These are phyloP conservation scores for Globisporangium alternatum DNA, from an alignment of 352 stramenopile species.

Conservation along the genomic window DNA sequence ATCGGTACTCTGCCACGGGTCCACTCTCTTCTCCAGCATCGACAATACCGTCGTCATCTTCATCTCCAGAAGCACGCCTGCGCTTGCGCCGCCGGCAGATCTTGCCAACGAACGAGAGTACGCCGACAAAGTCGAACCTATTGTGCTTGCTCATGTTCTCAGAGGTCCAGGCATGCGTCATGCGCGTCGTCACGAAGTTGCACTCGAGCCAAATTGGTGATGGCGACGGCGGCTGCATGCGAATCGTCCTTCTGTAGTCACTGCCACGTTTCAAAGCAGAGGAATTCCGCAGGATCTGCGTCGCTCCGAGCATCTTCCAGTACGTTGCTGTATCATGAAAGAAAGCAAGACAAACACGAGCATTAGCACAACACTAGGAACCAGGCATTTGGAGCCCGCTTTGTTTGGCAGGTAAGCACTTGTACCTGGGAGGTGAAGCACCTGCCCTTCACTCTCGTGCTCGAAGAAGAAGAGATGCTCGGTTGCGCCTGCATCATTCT, in stretches of 20 bases:
- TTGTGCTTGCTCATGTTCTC: conserved; percentile 13
- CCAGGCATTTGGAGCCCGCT: neutral
- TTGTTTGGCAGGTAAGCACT: neutral
- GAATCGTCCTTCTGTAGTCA: neutral
- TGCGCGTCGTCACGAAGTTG: conserved; percentile 36
- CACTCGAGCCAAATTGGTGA: conserved; percentile 41
- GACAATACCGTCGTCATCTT: neutral
- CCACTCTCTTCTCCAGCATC: neutral
- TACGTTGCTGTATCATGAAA: conserved; percentile 36
- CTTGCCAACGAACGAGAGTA: conserved; percentile 49
- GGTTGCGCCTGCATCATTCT: conserved; percentile 3
- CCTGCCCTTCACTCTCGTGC: conserved; percentile 28
- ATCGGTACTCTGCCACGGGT: conserved; percentile 35
- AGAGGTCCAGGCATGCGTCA: conserved; percentile 27
- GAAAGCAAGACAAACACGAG: neutral
- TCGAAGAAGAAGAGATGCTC: conserved; percentile 28
- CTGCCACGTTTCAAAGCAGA: neutral
- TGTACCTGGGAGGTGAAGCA: conserved; percentile 38
- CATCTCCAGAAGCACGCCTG: conserved; percentile 9
- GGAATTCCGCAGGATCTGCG: conserved; percentile 23
- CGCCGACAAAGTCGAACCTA: conserved; percentile 51
- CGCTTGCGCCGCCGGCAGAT: conserved; percentile 36
- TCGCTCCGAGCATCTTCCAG: conserved; percentile 47
- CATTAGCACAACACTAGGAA: neutral
- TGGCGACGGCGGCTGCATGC: neutral